Evolutionary conservation across 345 rosid species (phyloP), one percentile per base, ranked within the genome.

Genomic region (Brassica napus): DNA sequence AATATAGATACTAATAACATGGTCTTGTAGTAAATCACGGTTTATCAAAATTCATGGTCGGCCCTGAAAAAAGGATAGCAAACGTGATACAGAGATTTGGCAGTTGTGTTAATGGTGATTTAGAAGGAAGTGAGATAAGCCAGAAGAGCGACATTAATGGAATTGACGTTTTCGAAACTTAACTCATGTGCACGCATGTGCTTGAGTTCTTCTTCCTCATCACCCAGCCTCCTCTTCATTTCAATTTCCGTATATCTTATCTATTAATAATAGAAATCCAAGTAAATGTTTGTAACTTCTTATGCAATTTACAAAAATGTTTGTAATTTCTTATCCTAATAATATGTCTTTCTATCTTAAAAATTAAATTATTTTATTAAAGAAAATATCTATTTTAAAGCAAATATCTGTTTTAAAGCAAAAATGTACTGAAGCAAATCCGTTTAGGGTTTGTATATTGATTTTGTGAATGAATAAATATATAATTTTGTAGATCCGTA

Each of bases 101-200:
- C 37, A 74, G 79, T 74, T 62, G 78, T 60, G 42, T 31, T 49
- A 8, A 26, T 34, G 61, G 65, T 68, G 24, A 55, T 71, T 65
- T 65, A 37, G 54, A 42, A 72, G 32, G 55, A 72, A 44, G 69
- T 66, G 69, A 6, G 58, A 42, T 15, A 44, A 65, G 61, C 39
- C 73, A 72, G 61, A 57, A 55, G 11, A 15, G 23, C 14, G 35
- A 5, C 54, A 74, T 74, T 74, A 68, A 79, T 79, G 75, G 61
- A 65, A 52, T 73, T 74, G 71, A 79, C 71, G 65, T 68, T 61
- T 49, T 73, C 11, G 26, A 79, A 79, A 73, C 49, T 49, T 18
- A 68, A 61, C 58, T 74, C 82, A 79, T 69, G 79, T 79, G 82
- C 30, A 21, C 37, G 52, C 82, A 79, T 74, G 82, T 79, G 82